phyloP scores from a whole-genome alignment of 129 eudicot species.

The Saussurea involucrata region DNA sequence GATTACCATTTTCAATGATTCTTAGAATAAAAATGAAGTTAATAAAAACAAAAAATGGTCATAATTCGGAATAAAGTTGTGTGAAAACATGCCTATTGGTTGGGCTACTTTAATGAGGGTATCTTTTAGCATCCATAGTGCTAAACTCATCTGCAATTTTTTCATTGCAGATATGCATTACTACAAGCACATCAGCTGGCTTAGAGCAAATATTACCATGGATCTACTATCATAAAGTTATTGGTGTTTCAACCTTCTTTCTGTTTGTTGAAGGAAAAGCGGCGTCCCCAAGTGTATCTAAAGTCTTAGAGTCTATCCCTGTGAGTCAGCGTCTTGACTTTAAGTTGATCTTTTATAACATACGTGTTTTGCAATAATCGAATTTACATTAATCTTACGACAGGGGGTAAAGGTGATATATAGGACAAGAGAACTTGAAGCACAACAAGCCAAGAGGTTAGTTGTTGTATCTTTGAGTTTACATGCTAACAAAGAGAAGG shows the following conservation, averaged over 20 bases:
- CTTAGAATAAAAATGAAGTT: not conserved
- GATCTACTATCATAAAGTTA: conserved; percentile 67
- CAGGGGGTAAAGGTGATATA: conserved; percentile 56
- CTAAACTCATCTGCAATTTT: not conserved
- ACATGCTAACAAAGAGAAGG: not conserved
- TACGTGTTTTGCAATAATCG: not conserved
- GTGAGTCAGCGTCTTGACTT: conserved; percentile 34
- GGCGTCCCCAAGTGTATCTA: conserved; percentile 49
- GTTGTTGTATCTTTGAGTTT: conserved; percentile 9
- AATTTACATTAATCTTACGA: not conserved
- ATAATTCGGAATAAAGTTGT: not conserved
- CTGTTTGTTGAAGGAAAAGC: conserved; percentile 75
- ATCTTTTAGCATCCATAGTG: not conserved
- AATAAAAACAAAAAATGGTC: not conserved
- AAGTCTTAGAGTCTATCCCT: conserved; percentile 51
- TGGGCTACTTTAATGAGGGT: not conserved
- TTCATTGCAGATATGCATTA: conserved; percentile 50
- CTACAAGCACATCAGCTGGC: conserved; percentile 70
- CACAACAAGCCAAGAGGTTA: conserved; percentile 69
- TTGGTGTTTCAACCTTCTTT: conserved; percentile 53
- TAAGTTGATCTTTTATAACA: not conserved
- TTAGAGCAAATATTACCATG: conserved; percentile 73
- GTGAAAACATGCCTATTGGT: not conserved
- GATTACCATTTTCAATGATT: not conserved
- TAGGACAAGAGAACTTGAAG: conserved; percentile 66